A percentile compares a stretch with the other conserved stretches of the same genome.
Conservation (phyloP, 306 rosid species). For the Arachis stenosperma region DNA sequence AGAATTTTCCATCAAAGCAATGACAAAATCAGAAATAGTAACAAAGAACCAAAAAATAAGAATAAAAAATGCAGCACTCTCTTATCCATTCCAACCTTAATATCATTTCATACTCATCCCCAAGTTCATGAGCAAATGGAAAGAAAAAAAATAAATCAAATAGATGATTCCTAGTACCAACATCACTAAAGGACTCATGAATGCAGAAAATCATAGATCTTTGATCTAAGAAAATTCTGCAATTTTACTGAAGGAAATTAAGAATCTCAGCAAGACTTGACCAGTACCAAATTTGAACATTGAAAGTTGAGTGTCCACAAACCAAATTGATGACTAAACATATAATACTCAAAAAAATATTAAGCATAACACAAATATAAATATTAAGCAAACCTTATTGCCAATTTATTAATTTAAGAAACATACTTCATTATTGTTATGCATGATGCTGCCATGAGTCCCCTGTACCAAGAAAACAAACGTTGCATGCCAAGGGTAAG, state of each 20-base stretch:
- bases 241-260: not conserved
- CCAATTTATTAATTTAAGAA: too few relatives aligned
- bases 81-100: too few relatives aligned
- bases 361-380: too few relatives aligned
- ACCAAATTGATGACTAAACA: too few relatives aligned
- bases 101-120: too few relatives aligned
- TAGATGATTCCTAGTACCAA: not conserved
- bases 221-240: not conserved
- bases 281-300: not conserved
- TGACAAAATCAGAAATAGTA: too few relatives aligned
- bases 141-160: not conserved
- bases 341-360: too few relatives aligned
- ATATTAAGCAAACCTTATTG: too few relatives aligned
- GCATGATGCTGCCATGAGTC: constrained; percentile 48
- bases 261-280: not conserved
- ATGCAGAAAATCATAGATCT: constrained; percentile 28
- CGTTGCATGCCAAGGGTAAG: not conserved
- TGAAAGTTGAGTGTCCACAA: too few relatives aligned
- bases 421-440: constrained; percentile 31
- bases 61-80: too few relatives aligned
- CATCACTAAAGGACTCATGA: constrained; percentile 11
- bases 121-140: not conserved
- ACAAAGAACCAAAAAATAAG: too few relatives aligned
- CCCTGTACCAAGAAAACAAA: constrained; percentile 45
- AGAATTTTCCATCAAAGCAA: too few relatives aligned